Evolutionary conservation across 805 yeast species (phyloP), one percentile per base, ranked within the genome.

Genomic region (Saccharomycopsis lassenensis): DNA sequence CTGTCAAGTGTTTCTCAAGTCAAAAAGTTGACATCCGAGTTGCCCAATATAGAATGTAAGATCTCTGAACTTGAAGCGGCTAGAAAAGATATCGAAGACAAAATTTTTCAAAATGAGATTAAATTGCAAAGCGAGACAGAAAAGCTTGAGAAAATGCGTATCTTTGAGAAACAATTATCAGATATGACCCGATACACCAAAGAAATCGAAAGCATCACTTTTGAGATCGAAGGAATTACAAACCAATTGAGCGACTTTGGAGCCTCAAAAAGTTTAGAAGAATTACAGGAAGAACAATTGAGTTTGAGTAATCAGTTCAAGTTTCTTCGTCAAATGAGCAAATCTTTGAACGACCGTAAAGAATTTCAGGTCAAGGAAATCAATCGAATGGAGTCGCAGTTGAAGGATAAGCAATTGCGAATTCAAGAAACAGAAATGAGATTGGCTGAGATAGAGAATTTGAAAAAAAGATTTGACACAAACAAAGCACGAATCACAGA

Each of bases 351-450:
- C 2, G 71, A 67, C 16, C 59, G 61, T 5, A 66, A 66, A 44
- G 79, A 73, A 33, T 37, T 48, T 4, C 52, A 54, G 6, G 65
- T 68, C 18, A 61, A 61, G 29, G 71, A 67, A 24, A 37, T 68
- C 15, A 57, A 61, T 5, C 54, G 60, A 10, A 45, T 74, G 16
- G 79, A 77, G 40, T 63, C 58, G 23, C 54, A 55, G 24, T 54
- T 75, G 10, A 73, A 74, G 40, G 82, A 76, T 46, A 63, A 66
- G 36, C 61, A 63, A 46, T 52, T 78, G 29, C 47, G 50, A 2
- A 67, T 81, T 18, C 69, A 72, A 45, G 63, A 67, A 29, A 51
- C 73, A 38, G 81, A 77, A 47, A 62, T 59, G 31, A 56, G 72
- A 4, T 56, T 72, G 21, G 51, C 63, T 31, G 79, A 74, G 39